These are phyloP conservation scores for Thozetella sp. DNA, from an alignment of 495 filamentous ascomycete species.

Conservation along the genomic window DNA sequence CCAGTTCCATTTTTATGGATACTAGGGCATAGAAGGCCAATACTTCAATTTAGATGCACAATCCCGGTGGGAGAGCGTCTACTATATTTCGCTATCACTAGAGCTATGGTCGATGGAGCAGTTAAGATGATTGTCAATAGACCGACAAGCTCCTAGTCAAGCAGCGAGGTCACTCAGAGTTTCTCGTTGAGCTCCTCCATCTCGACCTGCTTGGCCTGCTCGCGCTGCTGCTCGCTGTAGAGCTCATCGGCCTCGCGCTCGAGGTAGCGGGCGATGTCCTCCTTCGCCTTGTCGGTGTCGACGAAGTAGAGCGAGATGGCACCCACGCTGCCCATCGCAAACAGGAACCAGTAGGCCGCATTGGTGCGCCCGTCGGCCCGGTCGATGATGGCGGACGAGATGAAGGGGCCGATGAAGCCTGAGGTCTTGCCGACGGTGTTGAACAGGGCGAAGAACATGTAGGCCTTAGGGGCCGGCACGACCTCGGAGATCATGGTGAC, in stretches of 20 bases:
- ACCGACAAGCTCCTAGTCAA: no score
- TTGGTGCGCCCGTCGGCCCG: background rate
- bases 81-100: no score
- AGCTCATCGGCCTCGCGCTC: background rate
- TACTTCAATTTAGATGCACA: no score
- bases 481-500: conserved; percentile 3
- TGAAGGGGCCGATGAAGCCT: conserved; percentile 9
- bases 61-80: no score
- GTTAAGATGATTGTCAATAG: no score
- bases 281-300: conserved; percentile 1
- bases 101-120: no score
- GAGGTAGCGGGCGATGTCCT: background rate
- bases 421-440: conserved; percentile 7
- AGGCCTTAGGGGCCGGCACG: background rate
- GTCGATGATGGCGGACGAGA: conserved; percentile 2
- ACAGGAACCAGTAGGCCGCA: background rate
- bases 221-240: background rate
- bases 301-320: background rate
- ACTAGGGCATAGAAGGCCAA: no score
- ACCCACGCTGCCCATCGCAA: background rate
- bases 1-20: no score
- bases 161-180: no score
- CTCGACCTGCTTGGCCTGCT: background rate
- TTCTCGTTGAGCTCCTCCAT: background rate
- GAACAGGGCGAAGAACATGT: conserved; percentile 2